Base-by-base conservation (phyloP, 2,329 filamentous ascomycete genomes). In the Cercospora zeae-maydis region DNA sequence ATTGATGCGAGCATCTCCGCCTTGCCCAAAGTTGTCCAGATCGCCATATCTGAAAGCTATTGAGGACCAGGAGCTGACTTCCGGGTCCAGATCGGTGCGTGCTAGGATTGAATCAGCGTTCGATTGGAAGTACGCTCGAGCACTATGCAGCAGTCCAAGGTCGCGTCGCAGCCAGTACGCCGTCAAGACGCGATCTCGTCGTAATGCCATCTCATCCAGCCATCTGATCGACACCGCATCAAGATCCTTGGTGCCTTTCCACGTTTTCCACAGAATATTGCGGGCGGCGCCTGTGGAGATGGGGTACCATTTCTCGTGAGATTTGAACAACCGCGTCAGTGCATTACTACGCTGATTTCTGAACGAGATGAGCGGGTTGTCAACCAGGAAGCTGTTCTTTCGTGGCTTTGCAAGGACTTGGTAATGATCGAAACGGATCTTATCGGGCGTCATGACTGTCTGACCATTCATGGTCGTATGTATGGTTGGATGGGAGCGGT, bases 61-160 rank as follows among this genome's bases (percentile, higher is more conserved):
- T 1, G 81, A 79, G 9, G 80, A 82, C 81, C 81, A 83, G 24
- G 80, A 79, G 61, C 80, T 82, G 37, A 83, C 80, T 52, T 81
- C 79, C 59, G 79, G 80, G 51, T 81, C 80, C 27, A 83, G 71
- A 68, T 83, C 81, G 3, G 79, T 80, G 2, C 53, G 82, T 11
- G 81, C 81, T 72, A 81, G 81, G 63, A 83, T 77, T 1, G 80
- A 76, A 69, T 83, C 81, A 3, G 79, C 80, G 54, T 80, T 78
- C 80, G 67, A 79, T 82, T 82, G 49, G 14, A 57, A 58, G 52
- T 63, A 63, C 0, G 24, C 11, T 31, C 59, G 59, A 57, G 59
- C 59, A 39, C 42, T 62, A 11, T 47, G 42, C 3, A 62, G 45
- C 33, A 62, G 36, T 9, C 59, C 59, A 31, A 62, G 42, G 19